phyloP scores from a whole-genome alignment of 345 rosid genomes.

The Sonneratia alba region DNA sequence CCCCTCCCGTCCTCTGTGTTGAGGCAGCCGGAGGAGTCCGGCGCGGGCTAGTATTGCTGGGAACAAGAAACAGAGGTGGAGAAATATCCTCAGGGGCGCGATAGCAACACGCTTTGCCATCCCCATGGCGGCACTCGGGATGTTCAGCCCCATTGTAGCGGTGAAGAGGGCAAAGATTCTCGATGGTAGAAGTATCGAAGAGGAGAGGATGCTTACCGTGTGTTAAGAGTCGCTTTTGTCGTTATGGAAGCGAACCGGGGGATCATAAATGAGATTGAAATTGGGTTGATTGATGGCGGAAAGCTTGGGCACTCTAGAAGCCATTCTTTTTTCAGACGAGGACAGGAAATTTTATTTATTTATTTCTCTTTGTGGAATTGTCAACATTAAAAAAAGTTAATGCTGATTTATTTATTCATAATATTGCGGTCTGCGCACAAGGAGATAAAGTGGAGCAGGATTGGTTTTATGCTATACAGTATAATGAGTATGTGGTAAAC shows the following conservation, averaged over 20 bases:
- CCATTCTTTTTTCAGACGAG: background rate
- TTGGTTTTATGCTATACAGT: too few relatives aligned
- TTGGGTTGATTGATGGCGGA: background rate
- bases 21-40: constrained; percentile 17
- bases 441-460: too few relatives aligned
- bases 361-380: too few relatives aligned
- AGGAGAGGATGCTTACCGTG: background rate
- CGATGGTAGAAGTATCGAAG: too few relatives aligned
- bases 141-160: constrained; percentile 8
- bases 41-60: constrained; percentile 14
- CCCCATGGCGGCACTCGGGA: constrained; percentile 11
- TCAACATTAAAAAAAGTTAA: too few relatives aligned
- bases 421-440: too few relatives aligned
- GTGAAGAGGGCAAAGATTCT: background rate
- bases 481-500: too few relatives aligned
- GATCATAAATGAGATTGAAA: background rate
- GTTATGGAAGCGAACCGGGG: background rate
- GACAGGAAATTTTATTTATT: background rate
- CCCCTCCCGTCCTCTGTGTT: background rate
- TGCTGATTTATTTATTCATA: too few relatives aligned
- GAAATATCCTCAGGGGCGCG: constrained; percentile 11
- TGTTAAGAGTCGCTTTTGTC: too few relatives aligned
- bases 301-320: background rate
- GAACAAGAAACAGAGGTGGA: constrained; percentile 12
- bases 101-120: constrained; percentile 14